Evolutionary conservation across 352 stramenopile species (phyloP).

Genomic region (Phytophthora podocarpi): DNA sequence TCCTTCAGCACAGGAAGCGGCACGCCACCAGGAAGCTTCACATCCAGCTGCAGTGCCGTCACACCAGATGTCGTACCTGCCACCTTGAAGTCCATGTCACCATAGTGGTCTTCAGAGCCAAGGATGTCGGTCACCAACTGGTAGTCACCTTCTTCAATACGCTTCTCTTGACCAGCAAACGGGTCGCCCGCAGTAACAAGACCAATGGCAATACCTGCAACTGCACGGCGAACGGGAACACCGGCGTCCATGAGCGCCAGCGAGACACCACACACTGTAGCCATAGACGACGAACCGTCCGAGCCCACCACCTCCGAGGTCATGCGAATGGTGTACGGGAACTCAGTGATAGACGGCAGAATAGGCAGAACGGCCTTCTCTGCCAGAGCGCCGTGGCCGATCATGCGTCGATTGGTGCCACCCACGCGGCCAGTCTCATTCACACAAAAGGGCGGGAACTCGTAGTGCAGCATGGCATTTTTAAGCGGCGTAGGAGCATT

Average conservation of each 20-base stretch:
- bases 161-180: slow-evolving; percentile 53
- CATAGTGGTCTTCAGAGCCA: slow-evolving; percentile 97
- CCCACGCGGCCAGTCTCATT: slow-evolving; percentile 93
- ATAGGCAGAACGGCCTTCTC: slow-evolving; percentile 95
- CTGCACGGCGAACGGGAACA: slow-evolving; percentile 92
- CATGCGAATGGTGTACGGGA: slow-evolving; percentile 97
- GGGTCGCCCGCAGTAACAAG: slow-evolving; percentile 76
- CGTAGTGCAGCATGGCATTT: slow-evolving; percentile 97
- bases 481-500: slow-evolving; percentile 48
- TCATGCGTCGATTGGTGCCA: slow-evolving; percentile 92
- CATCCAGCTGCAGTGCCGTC: slow-evolving; percentile 96
- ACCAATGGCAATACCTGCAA: slow-evolving; percentile 97
- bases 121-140: slow-evolving; percentile 97
- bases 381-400: slow-evolving; percentile 97
- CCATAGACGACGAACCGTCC: slow-evolving; percentile 96
- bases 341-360: slow-evolving; percentile 91
- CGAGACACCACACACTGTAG: slow-evolving; percentile 96
- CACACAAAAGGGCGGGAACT: slow-evolving; percentile 98
- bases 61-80: slow-evolving; percentile 90
- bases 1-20: slow-evolving; percentile 85
- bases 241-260: slow-evolving; percentile 97
- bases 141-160: slow-evolving; percentile 70
- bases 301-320: slow-evolving; percentile 96
- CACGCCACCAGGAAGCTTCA: slow-evolving; percentile 93
- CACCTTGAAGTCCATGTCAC: slow-evolving; percentile 99